Base-by-base conservation (phyloP, 345 rosid species). In the Linum trigynum region DNA sequence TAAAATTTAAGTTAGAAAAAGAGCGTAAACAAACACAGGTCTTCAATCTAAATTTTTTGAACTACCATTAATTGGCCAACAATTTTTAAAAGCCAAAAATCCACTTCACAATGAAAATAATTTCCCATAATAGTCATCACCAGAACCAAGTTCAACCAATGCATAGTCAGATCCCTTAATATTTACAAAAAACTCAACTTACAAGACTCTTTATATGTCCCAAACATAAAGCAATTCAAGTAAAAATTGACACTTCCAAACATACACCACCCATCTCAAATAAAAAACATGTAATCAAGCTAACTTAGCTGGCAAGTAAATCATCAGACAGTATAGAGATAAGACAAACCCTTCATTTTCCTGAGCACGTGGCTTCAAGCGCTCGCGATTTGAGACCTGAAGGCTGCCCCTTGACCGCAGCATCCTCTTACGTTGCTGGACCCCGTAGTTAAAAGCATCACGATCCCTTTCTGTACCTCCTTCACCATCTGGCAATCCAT, bases 341-440 rank as follows among this genome's bases (percentile, higher is more conserved):
- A 69, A 69, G 72, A 78, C 87, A 63, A 61, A 95, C 99, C 97
- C 97, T 77, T 89, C 99, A 73, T 77, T 86, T 40, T 91, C 98
- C 70, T 85, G 96, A 40, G 85, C 41, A 53, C 85, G 94, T 56
- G 92, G 68, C 77, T 80, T 83, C 53, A 76, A 86, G 58, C 79
- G 78, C 50, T 95, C 97, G 16, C 91, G 88, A 41, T 80, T 87
- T 51, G 78, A 73, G 67, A 83, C 73, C 70, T 86, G 96, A 63
- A 98, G 96, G 72, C 98, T 91, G 58, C 96, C 94, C 76, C 97
- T 87, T 23, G 99, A 88, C 64, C 96, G 79, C 62, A 83, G 91
- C 98, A 91, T 86, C 81, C 96, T 83, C 87, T 88, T 94, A 62
- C 94, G 87, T 80, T 89, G 97, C 78, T 94, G 99, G 70, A 89